Evolutionary conservation across 23 red algal species (phyloP).

Genomic region (Chondrus crispus): DNA sequence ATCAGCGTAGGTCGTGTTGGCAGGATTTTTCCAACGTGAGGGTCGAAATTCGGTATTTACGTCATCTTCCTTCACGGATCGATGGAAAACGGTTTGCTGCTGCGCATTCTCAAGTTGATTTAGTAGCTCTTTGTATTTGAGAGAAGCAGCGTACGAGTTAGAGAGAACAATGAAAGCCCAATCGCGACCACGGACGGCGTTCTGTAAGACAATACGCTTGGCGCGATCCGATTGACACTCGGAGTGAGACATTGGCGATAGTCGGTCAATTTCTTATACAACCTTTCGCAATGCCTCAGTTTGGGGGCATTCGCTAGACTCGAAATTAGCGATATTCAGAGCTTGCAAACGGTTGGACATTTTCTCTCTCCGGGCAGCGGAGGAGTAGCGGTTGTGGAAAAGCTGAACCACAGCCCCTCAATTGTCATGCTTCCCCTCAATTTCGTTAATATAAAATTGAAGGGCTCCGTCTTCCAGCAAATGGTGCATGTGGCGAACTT

Average conservation of each 20-base stretch:
- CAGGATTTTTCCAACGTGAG: background rate
- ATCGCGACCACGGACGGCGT: background rate
- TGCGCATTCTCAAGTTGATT: background rate
- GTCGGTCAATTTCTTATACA: background rate
- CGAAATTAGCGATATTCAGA: background rate
- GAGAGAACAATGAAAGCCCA: background rate
- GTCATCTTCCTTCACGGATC: too few species aligned
- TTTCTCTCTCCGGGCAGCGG: background rate
- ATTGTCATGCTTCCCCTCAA: background rate
- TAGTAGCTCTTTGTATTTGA: background rate
- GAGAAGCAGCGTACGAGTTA: background rate
- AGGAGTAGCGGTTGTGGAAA: background rate
- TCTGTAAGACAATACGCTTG: background rate
- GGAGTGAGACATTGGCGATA: background rate
- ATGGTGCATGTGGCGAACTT: background rate
- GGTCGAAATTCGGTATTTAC: background rate
- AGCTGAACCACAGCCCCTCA: background rate
- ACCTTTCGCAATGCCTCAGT: background rate
- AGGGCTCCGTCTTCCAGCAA: background rate
- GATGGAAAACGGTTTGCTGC: background rate
- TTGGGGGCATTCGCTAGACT: background rate
- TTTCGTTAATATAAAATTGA: background rate
- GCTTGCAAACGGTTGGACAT: background rate
- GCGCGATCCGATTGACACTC: background rate
- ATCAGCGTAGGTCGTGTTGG: background rate